phyloP scores from a whole-genome alignment of 352 stramenopile species.

The Pythium pyrilobum region DNA sequence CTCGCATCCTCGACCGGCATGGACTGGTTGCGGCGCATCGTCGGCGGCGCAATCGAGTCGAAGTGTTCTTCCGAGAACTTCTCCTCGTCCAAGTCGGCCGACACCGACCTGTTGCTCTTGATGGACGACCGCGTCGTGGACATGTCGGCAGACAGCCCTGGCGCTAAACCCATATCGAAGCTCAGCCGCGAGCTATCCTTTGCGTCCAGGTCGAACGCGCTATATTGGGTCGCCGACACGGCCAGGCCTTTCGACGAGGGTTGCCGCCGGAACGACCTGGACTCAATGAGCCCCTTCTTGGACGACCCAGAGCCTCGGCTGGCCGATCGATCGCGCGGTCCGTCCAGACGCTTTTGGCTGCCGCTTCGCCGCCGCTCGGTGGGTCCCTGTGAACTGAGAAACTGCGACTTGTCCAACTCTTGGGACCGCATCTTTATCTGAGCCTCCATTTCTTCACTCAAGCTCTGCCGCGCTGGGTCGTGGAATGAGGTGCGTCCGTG shows the following conservation, averaged over 20 bases:
- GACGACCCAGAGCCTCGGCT: constrained; percentile 13
- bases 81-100: constrained; percentile 13
- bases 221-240: neutral
- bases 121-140: constrained; percentile 2
- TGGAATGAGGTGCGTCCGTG: constrained; percentile 26
- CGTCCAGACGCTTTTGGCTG: constrained; percentile 19
- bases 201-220: constrained; percentile 6
- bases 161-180: constrained; percentile 14
- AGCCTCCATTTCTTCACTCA: constrained; percentile 27
- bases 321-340: constrained; percentile 18
- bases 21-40: constrained; percentile 18
- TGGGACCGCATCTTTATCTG: constrained; percentile 50
- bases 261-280: neutral
- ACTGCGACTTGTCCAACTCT: constrained; percentile 34
- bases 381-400: constrained; percentile 12
- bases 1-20: constrained; percentile 4
- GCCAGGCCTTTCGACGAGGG: neutral
- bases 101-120: constrained; percentile 2
- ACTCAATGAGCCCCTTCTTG: neutral
- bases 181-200: constrained; percentile 7
- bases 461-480: constrained; percentile 21
- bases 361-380: constrained; percentile 20
- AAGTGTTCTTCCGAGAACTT: neutral
- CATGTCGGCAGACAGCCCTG: neutral
- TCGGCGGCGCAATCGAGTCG: constrained; percentile 3